Evolutionary conservation across 495 filamentous ascomycete species (phyloP).

Genomic region (Xylaria scruposa): DNA sequence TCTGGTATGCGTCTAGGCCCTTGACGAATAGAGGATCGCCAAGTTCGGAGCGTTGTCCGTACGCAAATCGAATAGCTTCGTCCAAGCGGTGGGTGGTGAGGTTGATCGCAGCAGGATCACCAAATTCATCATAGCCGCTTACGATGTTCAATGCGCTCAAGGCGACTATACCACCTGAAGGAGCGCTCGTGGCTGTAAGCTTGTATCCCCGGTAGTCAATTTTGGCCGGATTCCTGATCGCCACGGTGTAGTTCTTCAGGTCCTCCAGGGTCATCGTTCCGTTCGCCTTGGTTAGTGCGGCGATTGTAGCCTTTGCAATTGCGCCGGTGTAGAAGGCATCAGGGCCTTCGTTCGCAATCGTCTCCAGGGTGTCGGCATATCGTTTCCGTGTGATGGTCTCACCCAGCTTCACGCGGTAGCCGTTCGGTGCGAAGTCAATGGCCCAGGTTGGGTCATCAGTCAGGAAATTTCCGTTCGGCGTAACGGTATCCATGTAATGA

Average conservation of each 20-base stretch:
- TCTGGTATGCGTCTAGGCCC: slow-evolving; percentile 67
- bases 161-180: slow-evolving; percentile 69
- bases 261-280: slow-evolving; percentile 83
- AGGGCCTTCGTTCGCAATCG: slow-evolving; percentile 67
- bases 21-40: slow-evolving; percentile 76
- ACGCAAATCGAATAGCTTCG: slow-evolving; percentile 82
- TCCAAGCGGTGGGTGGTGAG: slow-evolving; percentile 76
- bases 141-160: slow-evolving; percentile 73
- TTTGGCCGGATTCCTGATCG: slow-evolving; percentile 61
- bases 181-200: slow-evolving; percentile 69
- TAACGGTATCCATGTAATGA: slow-evolving; percentile 59
- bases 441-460: slow-evolving; percentile 74
- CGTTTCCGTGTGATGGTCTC: slow-evolving; percentile 76
- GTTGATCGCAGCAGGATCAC: slow-evolving; percentile 58
- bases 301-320: slow-evolving; percentile 74
- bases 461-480: slow-evolving; percentile 84
- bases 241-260: slow-evolving; percentile 70
- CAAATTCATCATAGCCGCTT: slow-evolving; percentile 68
- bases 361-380: slow-evolving; percentile 76
- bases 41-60: slow-evolving; percentile 68
- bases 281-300: slow-evolving; percentile 62
- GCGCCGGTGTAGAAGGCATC: slow-evolving; percentile 76
- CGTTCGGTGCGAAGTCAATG: slow-evolving; percentile 80
- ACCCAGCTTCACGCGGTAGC: slow-evolving; percentile 62
- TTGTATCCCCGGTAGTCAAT: slow-evolving; percentile 74